Conservation (phyloP, 495 filamentous ascomycete species). For the Penicillium bialowiezense region DNA sequence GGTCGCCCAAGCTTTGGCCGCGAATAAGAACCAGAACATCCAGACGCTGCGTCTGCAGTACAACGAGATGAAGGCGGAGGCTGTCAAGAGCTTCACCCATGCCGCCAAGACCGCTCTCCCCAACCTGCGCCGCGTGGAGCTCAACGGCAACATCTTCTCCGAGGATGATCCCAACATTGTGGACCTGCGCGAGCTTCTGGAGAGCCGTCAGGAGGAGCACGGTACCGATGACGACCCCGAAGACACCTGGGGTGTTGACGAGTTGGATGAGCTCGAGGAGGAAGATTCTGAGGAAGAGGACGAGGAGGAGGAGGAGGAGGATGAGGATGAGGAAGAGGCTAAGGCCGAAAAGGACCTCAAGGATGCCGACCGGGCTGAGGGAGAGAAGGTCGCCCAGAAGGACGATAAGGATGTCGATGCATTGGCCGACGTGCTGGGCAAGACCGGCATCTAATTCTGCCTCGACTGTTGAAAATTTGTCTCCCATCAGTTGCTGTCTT, state of each 20-base stretch:
- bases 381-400: constrained; percentile 66
- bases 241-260: constrained; percentile 80
- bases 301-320: constrained; percentile 67
- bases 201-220: constrained; percentile 57
- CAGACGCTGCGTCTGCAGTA: constrained; percentile 83
- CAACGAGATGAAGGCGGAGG: constrained; percentile 82
- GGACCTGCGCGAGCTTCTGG: constrained; percentile 48
- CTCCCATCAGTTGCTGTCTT: not conserved
- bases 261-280: constrained; percentile 78
- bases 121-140: constrained; percentile 73
- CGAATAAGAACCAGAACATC: constrained; percentile 73
- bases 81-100: constrained; percentile 64
- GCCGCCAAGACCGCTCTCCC: constrained; percentile 65
- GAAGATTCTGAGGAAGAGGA: constrained; percentile 68
- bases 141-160: constrained; percentile 93
- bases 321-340: constrained; percentile 61
- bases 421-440: constrained; percentile 68
- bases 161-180: constrained; percentile 72
- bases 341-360: constrained; percentile 56
- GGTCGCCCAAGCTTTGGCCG: constrained; percentile 67
- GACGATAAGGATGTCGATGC: constrained; percentile 80
- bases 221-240: constrained; percentile 47
- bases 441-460: constrained; percentile 47
- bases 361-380: constrained; percentile 70
- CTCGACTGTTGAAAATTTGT: constrained; percentile 2